Conservation (phyloP, 345 rosid species). For the Euphorbia peplus region DNA sequence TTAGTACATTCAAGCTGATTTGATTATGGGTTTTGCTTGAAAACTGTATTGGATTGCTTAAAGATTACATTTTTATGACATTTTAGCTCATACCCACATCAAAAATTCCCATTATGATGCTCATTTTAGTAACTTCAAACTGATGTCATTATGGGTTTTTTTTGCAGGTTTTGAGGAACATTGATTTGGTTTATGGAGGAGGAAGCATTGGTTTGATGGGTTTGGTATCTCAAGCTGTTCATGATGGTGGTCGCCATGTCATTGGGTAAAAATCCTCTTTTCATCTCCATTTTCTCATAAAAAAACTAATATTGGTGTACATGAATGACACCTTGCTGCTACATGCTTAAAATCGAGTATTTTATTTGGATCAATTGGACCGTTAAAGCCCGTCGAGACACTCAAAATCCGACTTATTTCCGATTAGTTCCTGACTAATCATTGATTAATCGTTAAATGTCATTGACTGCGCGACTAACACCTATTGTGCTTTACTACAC, state of each 20-base stretch:
- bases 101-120: background rate
- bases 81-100: conserved; percentile 15
- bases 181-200: conserved; percentile 99
- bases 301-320: too few species aligned
- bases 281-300: conserved; percentile 2
- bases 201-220: conserved; percentile 99
- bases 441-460: too few species aligned
- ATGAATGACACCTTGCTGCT: too few species aligned
- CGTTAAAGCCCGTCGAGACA: too few species aligned
- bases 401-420: too few species aligned
- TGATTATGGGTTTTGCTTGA: background rate
- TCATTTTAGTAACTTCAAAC: conserved; percentile 11
- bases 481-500: too few species aligned
- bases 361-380: too few species aligned
- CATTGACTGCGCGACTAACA: too few species aligned
- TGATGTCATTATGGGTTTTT: conserved; percentile 21
- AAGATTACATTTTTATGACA: background rate
- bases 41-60: too few species aligned
- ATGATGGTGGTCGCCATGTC: conserved; percentile 99
- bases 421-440: too few species aligned
- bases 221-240: conserved; percentile 97
- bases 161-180: conserved; percentile 84
- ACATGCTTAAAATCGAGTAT: too few species aligned
- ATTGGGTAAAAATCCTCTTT: conserved; percentile 62
- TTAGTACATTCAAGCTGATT: too few species aligned